These are phyloP conservation scores for Podosphaera leucotricha DNA, from an alignment of 2,329 filamentous ascomycete genomes.

Conservation along the genomic window DNA sequence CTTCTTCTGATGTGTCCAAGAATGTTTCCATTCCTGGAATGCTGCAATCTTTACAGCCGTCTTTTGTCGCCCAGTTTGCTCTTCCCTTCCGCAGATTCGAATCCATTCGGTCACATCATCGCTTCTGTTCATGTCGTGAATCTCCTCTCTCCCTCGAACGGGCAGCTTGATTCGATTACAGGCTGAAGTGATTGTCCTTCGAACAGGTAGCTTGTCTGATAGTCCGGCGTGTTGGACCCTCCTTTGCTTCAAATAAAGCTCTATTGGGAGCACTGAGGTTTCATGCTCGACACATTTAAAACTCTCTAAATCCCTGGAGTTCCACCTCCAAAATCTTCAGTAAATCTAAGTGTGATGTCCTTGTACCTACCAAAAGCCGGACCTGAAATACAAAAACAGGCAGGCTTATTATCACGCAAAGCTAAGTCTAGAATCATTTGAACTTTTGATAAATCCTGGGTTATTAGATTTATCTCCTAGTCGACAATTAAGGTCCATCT, in stretches of 20 bases:
- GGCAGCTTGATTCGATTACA: not conserved
- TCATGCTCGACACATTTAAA: not conserved
- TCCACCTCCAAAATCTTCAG: too few relatives aligned
- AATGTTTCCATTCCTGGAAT: not conserved
- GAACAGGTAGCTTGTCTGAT: not conserved
- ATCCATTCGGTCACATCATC: not conserved
- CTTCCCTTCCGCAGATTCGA: not conserved
- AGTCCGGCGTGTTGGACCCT: not conserved
- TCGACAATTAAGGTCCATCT: too few relatives aligned
- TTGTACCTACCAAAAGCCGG: too few relatives aligned
- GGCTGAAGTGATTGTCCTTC: not conserved
- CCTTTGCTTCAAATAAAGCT: not conserved
- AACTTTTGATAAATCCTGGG: too few relatives aligned
- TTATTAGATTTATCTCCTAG: too few relatives aligned
- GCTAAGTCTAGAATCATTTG: too few relatives aligned
- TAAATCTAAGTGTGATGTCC: too few relatives aligned
- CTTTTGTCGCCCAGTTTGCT: not conserved
- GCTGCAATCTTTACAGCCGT: not conserved
- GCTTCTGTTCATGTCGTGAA: not conserved
- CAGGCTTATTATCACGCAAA: too few relatives aligned
- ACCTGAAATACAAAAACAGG: too few relatives aligned
- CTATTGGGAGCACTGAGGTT: not conserved
- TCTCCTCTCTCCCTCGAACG: not conserved
- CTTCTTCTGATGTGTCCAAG: not conserved
- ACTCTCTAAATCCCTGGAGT: too few relatives aligned